Conservation (phyloP, 2,329 filamentous ascomycete species). For the Trichoderma asperellum region DNA sequence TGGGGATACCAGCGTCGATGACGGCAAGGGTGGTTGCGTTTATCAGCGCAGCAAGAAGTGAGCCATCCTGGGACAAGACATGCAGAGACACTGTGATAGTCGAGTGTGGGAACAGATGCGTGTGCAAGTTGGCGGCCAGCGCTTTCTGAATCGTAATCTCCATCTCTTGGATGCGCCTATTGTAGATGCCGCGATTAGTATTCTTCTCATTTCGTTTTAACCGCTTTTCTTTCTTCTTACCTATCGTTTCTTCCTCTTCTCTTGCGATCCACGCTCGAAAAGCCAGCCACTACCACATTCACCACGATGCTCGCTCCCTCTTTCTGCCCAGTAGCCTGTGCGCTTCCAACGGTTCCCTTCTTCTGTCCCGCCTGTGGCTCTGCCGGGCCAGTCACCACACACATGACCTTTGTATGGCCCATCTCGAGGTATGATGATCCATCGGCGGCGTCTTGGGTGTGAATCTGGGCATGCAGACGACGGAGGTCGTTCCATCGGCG, state of each 20-base stretch:
- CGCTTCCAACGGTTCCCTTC: conserved; percentile 38
- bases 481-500: conserved; percentile 97
- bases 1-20: conserved; percentile 92
- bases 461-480: conserved; percentile 83
- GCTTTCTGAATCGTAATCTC: conserved; percentile 77
- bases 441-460: conserved; percentile 88
- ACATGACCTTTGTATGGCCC: conserved; percentile 97
- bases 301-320: conserved; percentile 68
- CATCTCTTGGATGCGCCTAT: conserved; percentile 78
- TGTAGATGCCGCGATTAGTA: neutral
- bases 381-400: conserved; percentile 82
- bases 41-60: conserved; percentile 82
- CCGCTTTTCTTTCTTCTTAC: conserved; percentile 54
- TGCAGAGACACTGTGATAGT: conserved; percentile 83
- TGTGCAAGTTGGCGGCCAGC: conserved; percentile 78
- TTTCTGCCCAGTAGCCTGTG: conserved; percentile 47
- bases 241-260: conserved; percentile 76
- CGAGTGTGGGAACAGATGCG: conserved; percentile 85
- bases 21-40: conserved; percentile 92
- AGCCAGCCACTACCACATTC: conserved; percentile 83
- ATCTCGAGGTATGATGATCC: conserved; percentile 93
- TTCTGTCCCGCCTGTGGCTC: conserved; percentile 57
- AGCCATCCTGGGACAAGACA: conserved; percentile 87
- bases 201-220: neutral
- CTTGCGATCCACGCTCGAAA: conserved; percentile 84